Conservation (phyloP, 768 basidiomycete species). For the Trametes punicea region DNA sequence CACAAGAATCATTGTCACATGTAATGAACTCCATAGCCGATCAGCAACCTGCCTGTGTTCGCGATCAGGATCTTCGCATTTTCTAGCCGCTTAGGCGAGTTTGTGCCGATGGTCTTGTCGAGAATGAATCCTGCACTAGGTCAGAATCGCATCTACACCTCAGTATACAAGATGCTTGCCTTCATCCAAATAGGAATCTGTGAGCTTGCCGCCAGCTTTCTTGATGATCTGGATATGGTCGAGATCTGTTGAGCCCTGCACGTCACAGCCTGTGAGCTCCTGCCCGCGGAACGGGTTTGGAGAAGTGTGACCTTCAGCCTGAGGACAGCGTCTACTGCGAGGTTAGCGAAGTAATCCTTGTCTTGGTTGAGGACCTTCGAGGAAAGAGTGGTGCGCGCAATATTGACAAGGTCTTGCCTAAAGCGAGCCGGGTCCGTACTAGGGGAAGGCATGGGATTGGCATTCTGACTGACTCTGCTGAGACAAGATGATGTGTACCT, state of each 20-base stretch:
- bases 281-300: not conserved
- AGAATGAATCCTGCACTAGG: slow-evolving; percentile 81
- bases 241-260: slow-evolving; percentile 88
- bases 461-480: not conserved
- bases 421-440: slow-evolving; percentile 74
- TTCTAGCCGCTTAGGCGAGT: slow-evolving; percentile 92
- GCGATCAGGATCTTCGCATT: slow-evolving; percentile 96
- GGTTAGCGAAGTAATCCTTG: slow-evolving; percentile 96
- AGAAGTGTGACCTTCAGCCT: slow-evolving; percentile 65
- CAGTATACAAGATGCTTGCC: slow-evolving; percentile 41
- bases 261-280: not conserved
- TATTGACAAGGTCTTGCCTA: slow-evolving; percentile 90
- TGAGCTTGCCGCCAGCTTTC: slow-evolving; percentile 98
- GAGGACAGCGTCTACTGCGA: slow-evolving; percentile 95
- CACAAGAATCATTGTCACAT: not conserved
- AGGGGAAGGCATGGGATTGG: not conserved
- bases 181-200: slow-evolving; percentile 97
- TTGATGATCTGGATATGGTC: slow-evolving; percentile 99
- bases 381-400: slow-evolving; percentile 91
- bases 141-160: not conserved
- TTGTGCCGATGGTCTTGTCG: slow-evolving; percentile 91
- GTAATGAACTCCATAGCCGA: not conserved
- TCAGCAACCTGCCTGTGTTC: slow-evolving; percentile 77
- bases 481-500: slow-evolving; percentile 47
- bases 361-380: slow-evolving; percentile 96